Base-by-base conservation (phyloP, 2,329 filamentous ascomycete species). In the Juglanconis juglandina region DNA sequence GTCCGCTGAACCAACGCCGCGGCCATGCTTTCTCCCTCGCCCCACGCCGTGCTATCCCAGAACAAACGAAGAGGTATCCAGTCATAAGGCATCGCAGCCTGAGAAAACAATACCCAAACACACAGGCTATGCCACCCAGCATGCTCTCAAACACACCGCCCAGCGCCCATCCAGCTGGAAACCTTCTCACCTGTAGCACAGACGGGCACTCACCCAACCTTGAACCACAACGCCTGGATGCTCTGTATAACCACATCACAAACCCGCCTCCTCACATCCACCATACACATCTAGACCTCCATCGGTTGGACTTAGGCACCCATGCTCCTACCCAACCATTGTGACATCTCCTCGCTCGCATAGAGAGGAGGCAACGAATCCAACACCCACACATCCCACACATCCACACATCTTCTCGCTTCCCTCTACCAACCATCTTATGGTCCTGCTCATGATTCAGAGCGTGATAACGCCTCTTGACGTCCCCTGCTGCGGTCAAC, bases 401-500 rank as follows among this genome's bases (percentile, higher is more conserved):
- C 46, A 24, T 8, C 14, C 46, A 48, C 46, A 5, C 57, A 60
- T 47, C 32, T 51, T 32, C 41, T 50, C 60, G n/a, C 39, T 14
- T 17, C 37, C 11, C 51, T 13, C 33, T n/a, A 13, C 51, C 14
- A 50, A 6, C 35, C 32, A 17, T 48, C 24, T n/a, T 14, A n/a
- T 7, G 9, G n/a, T 6, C 17, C 37, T 42, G 44, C 53, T 46
- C 32, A 49, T 41, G 30, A 50, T 24, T 24, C 24, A 24, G 24
- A 24, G 24, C 24, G 24, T 24, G 24, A 34, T 55, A 34, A 34
- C 30, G 35, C 42, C 33, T 13, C 11, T 17, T 30, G 39, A 33
- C 49, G 14, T 30, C 49, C 14, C 24, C 42, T 49, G 13, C 49
- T 35, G 24, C 61, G 58, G 52, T 74, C 76, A 65, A 96, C 80